phyloP scores from a whole-genome alignment of 805 yeast genomes.

The Saccharomycopsis microspora region DNA sequence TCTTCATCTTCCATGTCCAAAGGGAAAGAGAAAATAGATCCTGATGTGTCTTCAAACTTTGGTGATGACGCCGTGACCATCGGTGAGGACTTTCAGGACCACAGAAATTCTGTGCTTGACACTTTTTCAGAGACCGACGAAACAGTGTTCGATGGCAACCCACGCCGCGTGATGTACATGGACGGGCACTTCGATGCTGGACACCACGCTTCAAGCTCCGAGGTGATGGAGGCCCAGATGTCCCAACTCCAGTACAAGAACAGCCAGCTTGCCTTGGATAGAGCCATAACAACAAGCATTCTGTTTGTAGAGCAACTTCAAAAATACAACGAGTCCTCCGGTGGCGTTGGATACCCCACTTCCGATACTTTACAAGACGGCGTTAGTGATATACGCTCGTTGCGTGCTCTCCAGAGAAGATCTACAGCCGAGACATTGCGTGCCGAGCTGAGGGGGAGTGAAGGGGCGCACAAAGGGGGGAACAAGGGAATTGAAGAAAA shows the following conservation, averaged over 20 bases:
- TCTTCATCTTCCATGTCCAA: background rate
- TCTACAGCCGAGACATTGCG: constrained; percentile 21
- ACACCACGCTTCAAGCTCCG: background rate
- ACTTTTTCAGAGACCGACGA: constrained; percentile 3
- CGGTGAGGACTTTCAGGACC: background rate
- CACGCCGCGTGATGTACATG: constrained; percentile 8
- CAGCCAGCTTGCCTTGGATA: constrained; percentile 51
- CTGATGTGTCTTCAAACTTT: no score
- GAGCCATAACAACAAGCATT: constrained; percentile 44
- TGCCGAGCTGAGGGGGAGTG: constrained; percentile 17
- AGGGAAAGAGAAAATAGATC: constrained; percentile 3
- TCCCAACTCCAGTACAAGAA: constrained; percentile 72
- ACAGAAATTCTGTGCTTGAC: constrained; percentile 1
- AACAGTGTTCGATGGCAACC: constrained; percentile 5
- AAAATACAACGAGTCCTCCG: constrained; percentile 36
- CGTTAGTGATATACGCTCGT: constrained; percentile 20
- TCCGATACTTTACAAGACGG: constrained; percentile 12
- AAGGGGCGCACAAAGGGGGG: background rate
- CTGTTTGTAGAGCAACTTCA: constrained; percentile 40
- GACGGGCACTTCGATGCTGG: constrained; percentile 1
- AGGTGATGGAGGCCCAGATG: constrained; percentile 34
- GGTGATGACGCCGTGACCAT: constrained; percentile 6
- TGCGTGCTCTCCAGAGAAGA: constrained; percentile 17
- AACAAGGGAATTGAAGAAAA: constrained; percentile 10
- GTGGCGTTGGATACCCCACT: constrained; percentile 16